phyloP scores from a whole-genome alignment of 257 asterid species.

The Voacanga thouarsii region DNA sequence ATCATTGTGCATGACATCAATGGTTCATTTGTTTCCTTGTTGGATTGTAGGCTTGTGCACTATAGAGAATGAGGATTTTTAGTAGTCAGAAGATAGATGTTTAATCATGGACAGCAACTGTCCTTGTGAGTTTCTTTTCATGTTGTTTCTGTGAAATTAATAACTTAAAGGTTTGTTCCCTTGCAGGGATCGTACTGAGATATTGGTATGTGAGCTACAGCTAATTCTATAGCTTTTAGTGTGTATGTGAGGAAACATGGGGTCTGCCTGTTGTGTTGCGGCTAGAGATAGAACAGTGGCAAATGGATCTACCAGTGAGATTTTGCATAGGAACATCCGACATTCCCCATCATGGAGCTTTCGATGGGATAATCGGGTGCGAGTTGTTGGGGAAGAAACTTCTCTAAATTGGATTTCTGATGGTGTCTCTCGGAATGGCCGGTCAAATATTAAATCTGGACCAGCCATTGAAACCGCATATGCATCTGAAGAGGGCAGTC shows the following conservation, averaged over 20 bases:
- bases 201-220: slow-evolving; percentile 17
- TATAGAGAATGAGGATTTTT: not conserved
- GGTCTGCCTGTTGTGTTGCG: slow-evolving; percentile 98
- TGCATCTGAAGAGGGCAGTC: slow-evolving; percentile 83
- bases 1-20: not conserved
- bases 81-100: not conserved
- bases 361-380: slow-evolving; percentile 91
- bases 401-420: slow-evolving; percentile 56
- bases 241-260: slow-evolving; percentile 60
- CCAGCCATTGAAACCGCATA: slow-evolving; percentile 51
- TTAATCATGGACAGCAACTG: not conserved
- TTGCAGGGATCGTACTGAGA: slow-evolving; percentile 20
- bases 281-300: slow-evolving; percentile 63
- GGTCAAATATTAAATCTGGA: slow-evolving; percentile 54
- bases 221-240: slow-evolving; percentile 7
- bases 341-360: slow-evolving; percentile 95
- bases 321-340: slow-evolving; percentile 59
- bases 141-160: slow-evolving; percentile 5
- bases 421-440: slow-evolving; percentile 42
- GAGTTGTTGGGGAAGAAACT: slow-evolving; percentile 90
- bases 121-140: not conserved
- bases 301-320: slow-evolving; percentile 57
- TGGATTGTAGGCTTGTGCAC: not conserved
- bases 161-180: not conserved
- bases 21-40: not conserved